Percentiles rank a stretch among this genome's conserved stretches.
These are phyloP conservation scores for Wickerhamomyces bovis DNA, from an alignment of 805 yeast species.

Conservation along the genomic window DNA sequence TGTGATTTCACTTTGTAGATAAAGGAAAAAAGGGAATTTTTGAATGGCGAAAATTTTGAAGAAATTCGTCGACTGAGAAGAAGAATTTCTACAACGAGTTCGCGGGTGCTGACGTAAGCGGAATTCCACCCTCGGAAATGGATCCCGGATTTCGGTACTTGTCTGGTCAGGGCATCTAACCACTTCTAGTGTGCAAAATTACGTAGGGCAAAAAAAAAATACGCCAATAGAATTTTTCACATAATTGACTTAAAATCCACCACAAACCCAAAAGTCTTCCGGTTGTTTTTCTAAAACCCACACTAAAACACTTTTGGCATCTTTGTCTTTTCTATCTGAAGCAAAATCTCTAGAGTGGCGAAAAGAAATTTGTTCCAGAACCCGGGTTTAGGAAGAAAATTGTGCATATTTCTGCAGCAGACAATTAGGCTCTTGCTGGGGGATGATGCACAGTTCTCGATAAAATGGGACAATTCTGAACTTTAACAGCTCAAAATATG, in stretches of 20 bases:
- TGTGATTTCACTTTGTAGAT: neutral
- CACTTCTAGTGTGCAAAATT: no score
- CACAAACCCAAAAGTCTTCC: no score
- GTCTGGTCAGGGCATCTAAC: neutral
- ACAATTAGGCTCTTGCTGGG: neutral
- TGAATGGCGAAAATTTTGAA: slow-evolving; percentile 1
- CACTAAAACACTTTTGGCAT: no score
- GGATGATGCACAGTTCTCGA: neutral
- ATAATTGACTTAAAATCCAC: no score
- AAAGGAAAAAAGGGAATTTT: neutral
- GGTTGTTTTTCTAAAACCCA: no score
- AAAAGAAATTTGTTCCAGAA: neutral
- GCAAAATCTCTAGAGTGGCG: no score
- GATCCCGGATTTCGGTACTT: no score
- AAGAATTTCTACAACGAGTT: neutral
- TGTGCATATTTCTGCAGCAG: neutral
- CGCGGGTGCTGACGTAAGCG: neutral
- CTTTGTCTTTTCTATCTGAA: no score
- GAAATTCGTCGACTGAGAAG: neutral
- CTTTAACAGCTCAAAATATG: neutral
- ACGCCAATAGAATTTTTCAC: no score
- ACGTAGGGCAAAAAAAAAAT: no score
- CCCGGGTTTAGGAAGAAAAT: no score
- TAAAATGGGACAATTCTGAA: neutral
- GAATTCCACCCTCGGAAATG: neutral